A percentile compares a stretch with the other conserved stretches of the same genome.
Conservation (phyloP, 441 rosid species). For the Croton setiger region DNA sequence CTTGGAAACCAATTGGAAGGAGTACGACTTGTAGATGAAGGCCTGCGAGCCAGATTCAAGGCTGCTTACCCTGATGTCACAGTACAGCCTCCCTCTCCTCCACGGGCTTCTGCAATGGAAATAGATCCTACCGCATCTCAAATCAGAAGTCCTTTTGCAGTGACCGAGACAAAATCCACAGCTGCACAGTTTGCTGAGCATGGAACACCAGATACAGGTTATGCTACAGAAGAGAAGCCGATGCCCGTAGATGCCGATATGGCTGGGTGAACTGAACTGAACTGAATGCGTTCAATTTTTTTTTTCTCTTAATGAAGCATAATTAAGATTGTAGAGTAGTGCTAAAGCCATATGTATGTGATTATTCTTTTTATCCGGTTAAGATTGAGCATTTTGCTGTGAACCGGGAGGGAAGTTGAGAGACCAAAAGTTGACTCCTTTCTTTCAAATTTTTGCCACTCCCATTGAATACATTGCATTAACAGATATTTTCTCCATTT, state of each 20-base stretch:
- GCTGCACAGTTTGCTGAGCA: conserved; percentile 31
- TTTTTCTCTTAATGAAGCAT: neutral
- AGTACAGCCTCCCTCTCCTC: conserved; percentile 89
- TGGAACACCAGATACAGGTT: conserved; percentile 29
- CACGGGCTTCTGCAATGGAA: conserved; percentile 80
- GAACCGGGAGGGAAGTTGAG: too few relatives aligned
- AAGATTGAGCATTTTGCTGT: neutral
- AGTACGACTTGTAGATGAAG: conserved; percentile 83
- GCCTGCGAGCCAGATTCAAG: conserved; percentile 83
- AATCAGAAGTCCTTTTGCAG: conserved; percentile 49
- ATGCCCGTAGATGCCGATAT: conserved; percentile 40
- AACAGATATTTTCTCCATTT: too few relatives aligned
- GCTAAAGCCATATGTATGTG: neutral
- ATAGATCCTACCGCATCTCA: conserved; percentile 47
- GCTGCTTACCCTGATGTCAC: conserved; percentile 87
- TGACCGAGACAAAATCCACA: conserved; percentile 42
- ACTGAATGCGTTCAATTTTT: conserved; percentile 19
- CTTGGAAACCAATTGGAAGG: conserved; percentile 93
- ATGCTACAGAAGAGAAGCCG: conserved; percentile 39
- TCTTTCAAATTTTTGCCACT: neutral
- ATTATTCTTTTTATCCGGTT: neutral
- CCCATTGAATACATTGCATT: too few relatives aligned
- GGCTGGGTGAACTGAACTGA: conserved; percentile 25
- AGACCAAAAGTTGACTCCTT: too few relatives aligned
- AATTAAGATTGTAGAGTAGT: neutral